Evolutionary conservation across 1,139 yeast genomes (phyloP).

Genomic region (Meyerozyma guilliermondii): DNA sequence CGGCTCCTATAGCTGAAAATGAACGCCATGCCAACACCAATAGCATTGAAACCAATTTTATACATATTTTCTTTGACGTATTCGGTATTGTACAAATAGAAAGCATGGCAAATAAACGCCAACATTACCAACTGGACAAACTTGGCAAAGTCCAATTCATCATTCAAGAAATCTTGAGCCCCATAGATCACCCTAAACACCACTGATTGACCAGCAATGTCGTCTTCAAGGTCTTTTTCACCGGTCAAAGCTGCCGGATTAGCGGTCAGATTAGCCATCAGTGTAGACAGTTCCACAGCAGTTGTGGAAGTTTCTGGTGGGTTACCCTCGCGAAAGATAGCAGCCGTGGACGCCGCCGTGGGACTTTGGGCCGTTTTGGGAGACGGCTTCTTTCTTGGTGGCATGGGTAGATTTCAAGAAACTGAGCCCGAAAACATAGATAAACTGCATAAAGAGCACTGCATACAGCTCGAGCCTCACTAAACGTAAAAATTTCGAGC

Average conservation of each 20-base stretch:
- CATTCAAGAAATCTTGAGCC: conserved; percentile 38
- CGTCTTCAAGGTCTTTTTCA: not conserved
- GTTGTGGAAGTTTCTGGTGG: not conserved
- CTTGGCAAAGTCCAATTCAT: conserved; percentile 24
- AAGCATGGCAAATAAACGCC: conserved; percentile 26
- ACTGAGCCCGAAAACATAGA: not conserved
- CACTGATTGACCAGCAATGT: not conserved
- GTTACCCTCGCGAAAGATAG: not conserved
- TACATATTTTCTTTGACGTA: conserved; percentile 16
- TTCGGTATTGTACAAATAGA: conserved; percentile 20
- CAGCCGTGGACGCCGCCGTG: not conserved
- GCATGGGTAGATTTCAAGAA: not conserved
- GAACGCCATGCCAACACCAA: conserved; percentile 30
- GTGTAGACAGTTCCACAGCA: not conserved
- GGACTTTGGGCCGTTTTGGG: not conserved
- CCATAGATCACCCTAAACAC: conserved; percentile 15
- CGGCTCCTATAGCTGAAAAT: conserved; percentile 23
- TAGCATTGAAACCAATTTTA: conserved; percentile 28
- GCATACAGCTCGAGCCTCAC: not conserved
- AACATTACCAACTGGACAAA: conserved; percentile 31
- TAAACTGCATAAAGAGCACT: not conserved
- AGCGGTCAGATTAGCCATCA: not conserved
- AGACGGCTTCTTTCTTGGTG: not conserved
- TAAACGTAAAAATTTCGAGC: not conserved
- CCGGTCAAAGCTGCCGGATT: not conserved